Conservation (phyloP, 257 asterid species). For the Scutellaria baicalensis region DNA sequence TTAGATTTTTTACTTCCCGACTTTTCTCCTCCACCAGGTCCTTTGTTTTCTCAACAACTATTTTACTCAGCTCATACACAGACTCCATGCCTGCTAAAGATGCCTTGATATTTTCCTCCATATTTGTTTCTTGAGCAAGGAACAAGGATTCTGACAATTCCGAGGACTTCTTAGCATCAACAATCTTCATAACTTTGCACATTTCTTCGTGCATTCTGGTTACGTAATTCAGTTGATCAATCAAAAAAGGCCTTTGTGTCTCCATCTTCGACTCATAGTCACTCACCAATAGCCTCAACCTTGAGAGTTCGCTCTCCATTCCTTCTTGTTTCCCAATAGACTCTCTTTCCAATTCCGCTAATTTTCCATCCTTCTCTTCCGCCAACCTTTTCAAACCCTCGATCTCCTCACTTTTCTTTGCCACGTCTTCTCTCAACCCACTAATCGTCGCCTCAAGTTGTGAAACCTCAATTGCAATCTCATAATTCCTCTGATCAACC, state of each 20-base stretch:
- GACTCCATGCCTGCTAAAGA: conserved; percentile 92
- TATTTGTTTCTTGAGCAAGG: conserved; percentile 77
- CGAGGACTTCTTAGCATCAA: conserved; percentile 60
- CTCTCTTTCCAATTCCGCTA: conserved; percentile 46
- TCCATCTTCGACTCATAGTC: conserved; percentile 58
- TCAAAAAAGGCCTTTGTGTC: conserved; percentile 54
- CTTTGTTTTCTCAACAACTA: conserved; percentile 59
- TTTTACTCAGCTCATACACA: conserved; percentile 64
- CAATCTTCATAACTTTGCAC: conserved; percentile 63
- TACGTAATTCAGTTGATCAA: conserved; percentile 69
- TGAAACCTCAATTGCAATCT: conserved; percentile 95
- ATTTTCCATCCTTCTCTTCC: conserved; percentile 48
- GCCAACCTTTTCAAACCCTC: conserved; percentile 39
- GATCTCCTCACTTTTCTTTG: conserved; percentile 41
- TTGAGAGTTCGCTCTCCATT: conserved; percentile 50
- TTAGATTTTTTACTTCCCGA: conserved; percentile 51
- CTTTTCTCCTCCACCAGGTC: conserved; percentile 63
- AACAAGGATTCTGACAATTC: conserved; percentile 84
- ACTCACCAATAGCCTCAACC: conserved; percentile 41
- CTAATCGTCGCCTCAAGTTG: conserved; percentile 77
- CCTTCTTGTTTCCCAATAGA: conserved; percentile 37
- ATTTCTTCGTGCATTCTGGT: conserved; percentile 60
- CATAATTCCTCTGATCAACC: conserved; percentile 92
- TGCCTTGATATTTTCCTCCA: conserved; percentile 83
- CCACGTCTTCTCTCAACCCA: conserved; percentile 68